Evolutionary conservation across 176 grass and related monocot genomes (phyloP).

Genomic region (Rhynchospora breviuscula): DNA sequence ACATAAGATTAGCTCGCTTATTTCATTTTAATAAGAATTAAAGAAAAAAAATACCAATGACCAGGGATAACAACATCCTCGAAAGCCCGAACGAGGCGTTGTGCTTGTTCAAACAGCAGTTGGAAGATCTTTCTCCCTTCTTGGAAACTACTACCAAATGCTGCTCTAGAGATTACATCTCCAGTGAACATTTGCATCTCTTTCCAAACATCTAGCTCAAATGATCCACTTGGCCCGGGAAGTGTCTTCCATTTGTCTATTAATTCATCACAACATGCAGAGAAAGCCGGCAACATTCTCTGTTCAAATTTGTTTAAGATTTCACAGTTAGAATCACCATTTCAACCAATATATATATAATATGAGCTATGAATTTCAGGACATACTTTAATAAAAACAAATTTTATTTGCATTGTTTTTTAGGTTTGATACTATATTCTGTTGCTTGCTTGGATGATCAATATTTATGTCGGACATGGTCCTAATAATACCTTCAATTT

Average conservation of each 20-base stretch:
- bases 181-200: conserved; percentile 72
- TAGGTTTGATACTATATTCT: neutral
- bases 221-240: conserved; percentile 20
- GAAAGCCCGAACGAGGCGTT: conserved; percentile 29
- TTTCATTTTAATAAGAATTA: neutral
- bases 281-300: conserved; percentile 61
- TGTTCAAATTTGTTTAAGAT: conserved; percentile 13
- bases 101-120: conserved; percentile 48
- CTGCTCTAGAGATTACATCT: conserved; percentile 73
- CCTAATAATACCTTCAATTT: conserved; percentile 51
- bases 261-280: conserved; percentile 53
- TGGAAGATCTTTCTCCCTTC: conserved; percentile 70
- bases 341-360: neutral
- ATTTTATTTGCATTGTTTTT: neutral
- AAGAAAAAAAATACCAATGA: conserved; percentile 28
- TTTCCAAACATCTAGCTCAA: conserved; percentile 52
- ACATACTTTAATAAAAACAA: neutral
- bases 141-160: conserved; percentile 74
- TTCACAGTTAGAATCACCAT: conserved; percentile 1
- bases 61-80: conserved; percentile 52
- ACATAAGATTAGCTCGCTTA: neutral
- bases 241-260: conserved; percentile 59
- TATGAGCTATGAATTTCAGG: neutral
- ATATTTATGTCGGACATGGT: neutral
- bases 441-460: neutral